These are phyloP conservation scores for Saitoella complicata DNA, from an alignment of 805 yeast genomes.

Conservation along the genomic window DNA sequence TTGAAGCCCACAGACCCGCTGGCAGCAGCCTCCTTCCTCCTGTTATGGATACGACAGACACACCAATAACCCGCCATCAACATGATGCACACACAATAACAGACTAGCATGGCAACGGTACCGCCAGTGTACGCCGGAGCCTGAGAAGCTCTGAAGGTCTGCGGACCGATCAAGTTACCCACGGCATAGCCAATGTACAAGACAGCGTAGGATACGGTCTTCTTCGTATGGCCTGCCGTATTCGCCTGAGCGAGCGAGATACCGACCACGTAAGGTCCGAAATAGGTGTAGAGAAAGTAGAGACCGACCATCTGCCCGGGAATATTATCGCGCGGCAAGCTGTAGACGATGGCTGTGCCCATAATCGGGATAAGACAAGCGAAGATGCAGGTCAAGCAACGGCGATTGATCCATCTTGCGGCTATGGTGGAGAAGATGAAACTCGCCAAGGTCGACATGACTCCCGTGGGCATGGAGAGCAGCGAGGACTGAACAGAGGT, in stretches of 20 bases:
- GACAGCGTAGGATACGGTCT: slow-evolving; percentile 13
- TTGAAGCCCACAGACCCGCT: no score
- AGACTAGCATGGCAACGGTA: background rate
- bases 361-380: background rate
- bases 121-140: background rate
- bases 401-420: background rate
- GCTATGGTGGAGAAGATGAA: slow-evolving; percentile 8
- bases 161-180: slow-evolving; percentile 43
- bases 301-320: background rate
- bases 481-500: slow-evolving; percentile 26
- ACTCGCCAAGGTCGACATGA: slow-evolving; percentile 21
- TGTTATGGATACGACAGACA: no score
- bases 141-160: slow-evolving; percentile 31
- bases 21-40: no score
- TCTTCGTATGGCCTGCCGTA: slow-evolving; percentile 21
- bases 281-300: background rate
- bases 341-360: background rate
- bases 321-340: background rate
- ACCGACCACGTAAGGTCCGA: background rate
- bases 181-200: slow-evolving; percentile 15
- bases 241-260: slow-evolving; percentile 8
- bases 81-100: background rate
- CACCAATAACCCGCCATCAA: no score
- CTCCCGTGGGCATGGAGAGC: slow-evolving; percentile 32
- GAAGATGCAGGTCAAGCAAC: background rate